Conservation (phyloP, 768 basidiomycete genomes). For the Filobasidium wieringae region DNA sequence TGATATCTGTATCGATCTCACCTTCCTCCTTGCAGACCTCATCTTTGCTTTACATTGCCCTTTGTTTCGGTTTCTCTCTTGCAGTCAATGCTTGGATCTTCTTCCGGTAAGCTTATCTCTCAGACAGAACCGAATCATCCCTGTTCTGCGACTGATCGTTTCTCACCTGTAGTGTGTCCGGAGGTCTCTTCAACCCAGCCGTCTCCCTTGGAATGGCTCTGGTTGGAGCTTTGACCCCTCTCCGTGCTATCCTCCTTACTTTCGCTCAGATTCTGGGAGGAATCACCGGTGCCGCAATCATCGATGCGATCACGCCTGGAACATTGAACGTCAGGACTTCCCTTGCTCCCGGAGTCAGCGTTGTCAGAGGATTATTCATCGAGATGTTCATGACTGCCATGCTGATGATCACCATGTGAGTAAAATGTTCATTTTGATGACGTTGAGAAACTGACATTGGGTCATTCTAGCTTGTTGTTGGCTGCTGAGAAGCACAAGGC, state of each 20-base stretch:
- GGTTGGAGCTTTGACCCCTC: constrained; percentile 37
- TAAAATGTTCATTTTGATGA: neutral
- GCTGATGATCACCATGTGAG: constrained; percentile 17
- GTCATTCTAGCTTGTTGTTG: constrained; percentile 20
- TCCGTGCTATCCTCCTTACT: constrained; percentile 36
- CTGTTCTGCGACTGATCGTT: neutral
- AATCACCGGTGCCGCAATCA: constrained; percentile 37
- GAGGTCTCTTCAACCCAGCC: constrained; percentile 41
- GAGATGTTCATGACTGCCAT: constrained; percentile 40
- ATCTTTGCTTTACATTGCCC: constrained; percentile 34
- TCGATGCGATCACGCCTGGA: constrained; percentile 35
- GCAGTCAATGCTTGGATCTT: constrained; percentile 39
- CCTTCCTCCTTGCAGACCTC: constrained; percentile 20
- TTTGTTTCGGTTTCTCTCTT: constrained; percentile 37
- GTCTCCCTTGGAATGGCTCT: constrained; percentile 39
- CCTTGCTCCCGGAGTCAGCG: constrained; percentile 23
- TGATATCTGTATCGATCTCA: too few relatives aligned
- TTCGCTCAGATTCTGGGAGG: constrained; percentile 37
- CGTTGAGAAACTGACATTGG: neutral
- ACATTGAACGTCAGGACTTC: constrained; percentile 26
- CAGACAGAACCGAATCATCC: neutral
- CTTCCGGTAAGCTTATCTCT: constrained; percentile 21
- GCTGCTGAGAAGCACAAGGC: constrained; percentile 41
- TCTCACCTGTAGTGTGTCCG: constrained; percentile 20
- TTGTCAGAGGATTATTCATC: constrained; percentile 38